Conservation (phyloP, 495 filamentous ascomycete genomes). For the Clavariopsis aquatica region DNA sequence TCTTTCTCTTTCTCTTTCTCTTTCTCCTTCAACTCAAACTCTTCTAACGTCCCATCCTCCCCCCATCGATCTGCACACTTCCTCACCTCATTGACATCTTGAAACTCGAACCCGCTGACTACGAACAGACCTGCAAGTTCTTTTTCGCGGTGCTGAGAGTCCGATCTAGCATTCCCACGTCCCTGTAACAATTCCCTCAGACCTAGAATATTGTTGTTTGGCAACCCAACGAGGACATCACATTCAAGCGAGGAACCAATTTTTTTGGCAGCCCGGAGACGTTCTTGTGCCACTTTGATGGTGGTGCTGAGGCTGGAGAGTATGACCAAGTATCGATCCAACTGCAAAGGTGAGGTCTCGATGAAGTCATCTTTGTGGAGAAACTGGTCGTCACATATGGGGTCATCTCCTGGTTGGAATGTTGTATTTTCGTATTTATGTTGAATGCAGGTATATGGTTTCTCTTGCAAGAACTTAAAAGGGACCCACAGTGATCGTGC, state of each 20-base stretch:
- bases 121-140: conserved; percentile 39
- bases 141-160: conserved; percentile 43
- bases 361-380: background rate
- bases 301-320: conserved; percentile 50
- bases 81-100: background rate
- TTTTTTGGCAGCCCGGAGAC: conserved; percentile 61
- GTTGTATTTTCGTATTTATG: too few relatives aligned
- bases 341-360: background rate
- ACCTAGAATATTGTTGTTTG: conserved; percentile 67
- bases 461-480: background rate
- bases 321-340: conserved; percentile 27
- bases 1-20: conserved; percentile 26
- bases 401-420: too few relatives aligned
- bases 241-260: conserved; percentile 76
- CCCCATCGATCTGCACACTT: background rate
- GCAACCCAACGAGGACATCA: conserved; percentile 61
- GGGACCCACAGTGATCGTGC: conserved; percentile 47
- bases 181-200: conserved; percentile 5
- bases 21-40: conserved; percentile 41
- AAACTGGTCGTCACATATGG: too few relatives aligned
- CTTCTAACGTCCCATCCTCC: background rate
- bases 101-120: conserved; percentile 1
- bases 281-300: conserved; percentile 72
- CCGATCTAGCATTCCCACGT: background rate
- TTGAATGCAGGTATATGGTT: too few relatives aligned